Base-by-base conservation (phyloP, 225 moss, liverwort and hornwort genomes). In the Physcomitrium patens region DNA sequence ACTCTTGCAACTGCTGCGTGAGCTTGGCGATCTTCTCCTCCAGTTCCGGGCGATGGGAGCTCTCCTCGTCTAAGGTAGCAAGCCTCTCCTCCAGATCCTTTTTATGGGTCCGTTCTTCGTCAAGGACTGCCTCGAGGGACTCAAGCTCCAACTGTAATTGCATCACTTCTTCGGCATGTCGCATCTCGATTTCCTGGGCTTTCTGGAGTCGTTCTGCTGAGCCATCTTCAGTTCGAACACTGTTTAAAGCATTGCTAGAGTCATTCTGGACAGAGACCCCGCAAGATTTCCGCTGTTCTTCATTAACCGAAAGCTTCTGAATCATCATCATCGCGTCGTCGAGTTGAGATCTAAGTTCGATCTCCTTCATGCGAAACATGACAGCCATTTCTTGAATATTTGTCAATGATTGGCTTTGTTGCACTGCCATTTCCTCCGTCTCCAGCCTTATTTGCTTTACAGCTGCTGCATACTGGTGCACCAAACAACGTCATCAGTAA, bases 121-220 rank as follows among this genome's bases (percentile, higher is more conserved):
- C 92, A 17, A 94, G 80, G 52, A 89, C 82, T 16, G 79, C 84
- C 75, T 97, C 94, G 10, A 92, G 65, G 19, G 91, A 88, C 75
- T 97, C 96, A 69, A 97, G 78, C 76, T 90, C 88, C 52, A 94
- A 71, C 61, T 94, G 94, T 2, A 97, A 67, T 10, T 90, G 91
- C 83, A 81, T 87, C 12, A 97, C 87, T 59, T 92, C 92, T 57
- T 97, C 96, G 7, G 91, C 85, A 68, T 94, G 94, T 12, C 92
- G 86, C 96, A 91, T 94, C 83, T 96, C 94, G 52, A 92, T 77
- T 46, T 94, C 87, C 60, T 91, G 94, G 31, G 90, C 71, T 66
- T 76, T 94, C 77, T 86, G 89, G 78, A 82, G 71, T 61, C 86
- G 75, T n/a, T 88, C 92, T 44, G 86, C 76, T 0, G 84, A 90